Conservation (phyloP, 257 asterid genomes). For the Solanum pimpinellifolium region DNA sequence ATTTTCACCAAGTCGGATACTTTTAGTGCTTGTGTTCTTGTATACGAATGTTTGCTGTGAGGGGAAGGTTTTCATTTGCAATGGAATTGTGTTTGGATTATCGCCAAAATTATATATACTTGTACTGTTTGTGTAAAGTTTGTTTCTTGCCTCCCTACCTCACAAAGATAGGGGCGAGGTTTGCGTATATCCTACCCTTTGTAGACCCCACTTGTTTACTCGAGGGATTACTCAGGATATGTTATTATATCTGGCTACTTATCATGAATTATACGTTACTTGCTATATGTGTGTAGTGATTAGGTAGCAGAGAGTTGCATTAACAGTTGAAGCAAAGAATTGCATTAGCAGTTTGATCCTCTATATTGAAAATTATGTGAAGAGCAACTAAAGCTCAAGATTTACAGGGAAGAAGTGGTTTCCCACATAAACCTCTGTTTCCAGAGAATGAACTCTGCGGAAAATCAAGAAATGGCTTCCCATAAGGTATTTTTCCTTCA, state of each 20-base stretch:
- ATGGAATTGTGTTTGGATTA: neutral
- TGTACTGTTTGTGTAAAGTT: neutral
- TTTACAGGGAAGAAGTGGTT: slow-evolving; percentile 44
- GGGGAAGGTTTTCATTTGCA: neutral
- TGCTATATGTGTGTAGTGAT: neutral
- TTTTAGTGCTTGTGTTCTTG: neutral
- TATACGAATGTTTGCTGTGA: neutral
- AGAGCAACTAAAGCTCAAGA: slow-evolving; percentile 3
- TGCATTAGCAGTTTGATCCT: neutral
- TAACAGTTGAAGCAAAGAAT: neutral
- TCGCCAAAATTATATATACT: neutral
- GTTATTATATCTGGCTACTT: neutral
- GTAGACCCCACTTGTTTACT: neutral
- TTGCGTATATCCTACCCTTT: neutral
- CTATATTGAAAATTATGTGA: neutral
- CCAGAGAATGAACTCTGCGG: slow-evolving; percentile 33
- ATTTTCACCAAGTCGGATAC: neutral
- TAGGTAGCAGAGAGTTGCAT: neutral
- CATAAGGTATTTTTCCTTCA: slow-evolving; percentile 43
- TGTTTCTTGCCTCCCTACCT: neutral
- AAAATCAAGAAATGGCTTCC: slow-evolving; percentile 46
- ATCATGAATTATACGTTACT: neutral
- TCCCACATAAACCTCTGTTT: slow-evolving; percentile 52
- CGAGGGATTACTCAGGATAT: neutral
- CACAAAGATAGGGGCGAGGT: neutral